Evolutionary conservation across 2,329 filamentous ascomycete species (phyloP).

Genomic region (Colletotrichum sansevieriae): DNA sequence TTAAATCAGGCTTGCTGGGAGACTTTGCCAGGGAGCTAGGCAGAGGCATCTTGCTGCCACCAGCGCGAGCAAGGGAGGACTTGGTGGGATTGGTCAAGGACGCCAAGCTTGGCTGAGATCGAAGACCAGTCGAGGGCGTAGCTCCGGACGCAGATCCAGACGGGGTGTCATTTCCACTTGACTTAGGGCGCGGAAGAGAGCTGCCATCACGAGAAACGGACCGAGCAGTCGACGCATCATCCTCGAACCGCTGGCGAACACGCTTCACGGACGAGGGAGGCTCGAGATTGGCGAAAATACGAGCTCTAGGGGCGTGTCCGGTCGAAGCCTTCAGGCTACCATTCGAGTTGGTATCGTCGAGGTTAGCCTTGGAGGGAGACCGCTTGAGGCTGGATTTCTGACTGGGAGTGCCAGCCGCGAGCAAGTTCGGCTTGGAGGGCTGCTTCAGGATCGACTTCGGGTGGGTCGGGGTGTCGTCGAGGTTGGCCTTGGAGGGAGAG

Average conservation of each 20-base stretch:
- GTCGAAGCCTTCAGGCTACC: slow-evolving; percentile 48
- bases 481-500: slow-evolving; percentile 49
- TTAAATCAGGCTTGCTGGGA: slow-evolving; percentile 40
- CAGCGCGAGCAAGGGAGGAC: slow-evolving; percentile 74
- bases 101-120: slow-evolving; percentile 63
- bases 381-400: slow-evolving; percentile 54
- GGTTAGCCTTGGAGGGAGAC: slow-evolving; percentile 69
- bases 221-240: slow-evolving; percentile 77
- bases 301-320: slow-evolving; percentile 25
- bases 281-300: slow-evolving; percentile 45
- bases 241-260: slow-evolving; percentile 73
- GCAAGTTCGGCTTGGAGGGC: slow-evolving; percentile 50
- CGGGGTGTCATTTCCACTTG: slow-evolving; percentile 54
- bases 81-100: slow-evolving; percentile 84
- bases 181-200: slow-evolving; percentile 64
- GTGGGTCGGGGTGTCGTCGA: slow-evolving; percentile 48
- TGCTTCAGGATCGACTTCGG: slow-evolving; percentile 61
- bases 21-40: slow-evolving; percentile 55
- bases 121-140: slow-evolving; percentile 47
- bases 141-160: slow-evolving; percentile 17
- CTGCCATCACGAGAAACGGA: slow-evolving; percentile 67
- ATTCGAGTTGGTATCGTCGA: slow-evolving; percentile 70
- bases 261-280: slow-evolving; percentile 73
- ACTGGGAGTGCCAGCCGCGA: slow-evolving; percentile 42
- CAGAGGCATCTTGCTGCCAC: slow-evolving; percentile 67